Base-by-base conservation (phyloP, 257 asterid species). In the Henckelia pumila region DNA sequence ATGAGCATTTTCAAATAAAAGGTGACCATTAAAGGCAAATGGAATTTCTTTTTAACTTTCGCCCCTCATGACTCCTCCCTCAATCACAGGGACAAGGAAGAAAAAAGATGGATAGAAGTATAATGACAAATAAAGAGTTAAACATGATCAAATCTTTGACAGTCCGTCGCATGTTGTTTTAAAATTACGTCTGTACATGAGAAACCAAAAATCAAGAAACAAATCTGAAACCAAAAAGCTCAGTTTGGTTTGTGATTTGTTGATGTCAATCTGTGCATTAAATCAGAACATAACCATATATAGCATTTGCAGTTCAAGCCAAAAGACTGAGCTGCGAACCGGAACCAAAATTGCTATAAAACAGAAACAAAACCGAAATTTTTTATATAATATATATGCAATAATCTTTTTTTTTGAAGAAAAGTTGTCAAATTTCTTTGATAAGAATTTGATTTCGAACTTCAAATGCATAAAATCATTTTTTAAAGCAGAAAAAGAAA, bases 31-130 rank as follows among this genome's bases (percentile, higher is more conserved):
- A 73, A 75, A 75, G 84, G 80, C 59, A 35, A 67, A 67, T 56
- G 69, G 77, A 56, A 74, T 74, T 64, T 73, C 76, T 78, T 84
- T 84, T 86, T 77, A 63, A 63, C 73, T 77, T 74, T 67, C 67
- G 62, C 29, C 73, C 64, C 52, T 56, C 63, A 44, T 55, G 64
- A 64, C 24, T n/a, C n/a, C 11, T 68, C 61, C 71, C 23, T 29
- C 59, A 68, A 61, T 66, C 76, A 73, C 53, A 29, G 76, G 79
- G 76, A 68, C 73, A 67, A 74, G 14, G 14, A 64, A 76, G 32
- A 32, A 73, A 64, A 64, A 64, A 67, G 35, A 64, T 37, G 75
- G 73, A 74, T 73, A 64, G 65, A 32, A 72, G 63, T n/a, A 56
- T 28, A 24, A 44, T 13, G 19, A 14, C 52, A 44, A 44, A 44